A percentile compares a stretch with the other conserved stretches of the same genome.
Conservation (phyloP, 371 early-diverging fungal genomes). For the Mucor irregularis region DNA sequence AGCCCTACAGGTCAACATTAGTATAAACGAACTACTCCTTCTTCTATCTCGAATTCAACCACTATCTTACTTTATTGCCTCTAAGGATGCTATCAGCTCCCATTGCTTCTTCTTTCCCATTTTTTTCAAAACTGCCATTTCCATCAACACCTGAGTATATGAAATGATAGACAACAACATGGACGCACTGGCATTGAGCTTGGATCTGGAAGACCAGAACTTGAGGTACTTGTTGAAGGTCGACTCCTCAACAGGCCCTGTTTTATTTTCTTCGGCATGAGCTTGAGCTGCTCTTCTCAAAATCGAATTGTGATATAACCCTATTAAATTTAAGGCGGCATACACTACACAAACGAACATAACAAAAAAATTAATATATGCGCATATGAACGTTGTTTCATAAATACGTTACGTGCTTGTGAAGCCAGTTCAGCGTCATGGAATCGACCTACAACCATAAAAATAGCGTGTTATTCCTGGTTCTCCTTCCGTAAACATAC, state of each 20-base stretch:
- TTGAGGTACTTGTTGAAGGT: conserved; percentile 83
- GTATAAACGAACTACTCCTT: background rate
- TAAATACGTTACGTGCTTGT: conserved; percentile 70
- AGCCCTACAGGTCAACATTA: conserved; percentile 35
- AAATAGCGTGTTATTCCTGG: conserved; percentile 7
- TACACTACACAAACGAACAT: conserved; percentile 56
- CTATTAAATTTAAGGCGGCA: conserved; percentile 78
- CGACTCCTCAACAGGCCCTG: conserved; percentile 51
- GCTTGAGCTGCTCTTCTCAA: conserved; percentile 64
- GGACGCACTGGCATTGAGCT: conserved; percentile 56
- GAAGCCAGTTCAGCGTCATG: conserved; percentile 92
- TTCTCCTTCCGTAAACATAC: too few relatives aligned
- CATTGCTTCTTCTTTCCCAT: conserved; percentile 67
- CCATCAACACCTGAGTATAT: conserved; percentile 79
- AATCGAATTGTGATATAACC: conserved; percentile 88
- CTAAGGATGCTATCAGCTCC: conserved; percentile 68
- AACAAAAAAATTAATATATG: background rate
- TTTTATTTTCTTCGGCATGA: conserved; percentile 38
- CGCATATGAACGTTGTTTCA: background rate
- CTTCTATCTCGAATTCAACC: too few relatives aligned
- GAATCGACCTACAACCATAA: conserved; percentile 74
- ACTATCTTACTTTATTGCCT: conserved; percentile 68
- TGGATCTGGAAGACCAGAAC: conserved; percentile 51
- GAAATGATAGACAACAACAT: conserved; percentile 71
- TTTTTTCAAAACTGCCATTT: conserved; percentile 81